A percentile compares a stretch with the other conserved stretches of the same genome.
These are phyloP conservation scores for Cenchrus fungigraminus DNA, from an alignment of 176 grass and related monocot species.

Conservation along the genomic window DNA sequence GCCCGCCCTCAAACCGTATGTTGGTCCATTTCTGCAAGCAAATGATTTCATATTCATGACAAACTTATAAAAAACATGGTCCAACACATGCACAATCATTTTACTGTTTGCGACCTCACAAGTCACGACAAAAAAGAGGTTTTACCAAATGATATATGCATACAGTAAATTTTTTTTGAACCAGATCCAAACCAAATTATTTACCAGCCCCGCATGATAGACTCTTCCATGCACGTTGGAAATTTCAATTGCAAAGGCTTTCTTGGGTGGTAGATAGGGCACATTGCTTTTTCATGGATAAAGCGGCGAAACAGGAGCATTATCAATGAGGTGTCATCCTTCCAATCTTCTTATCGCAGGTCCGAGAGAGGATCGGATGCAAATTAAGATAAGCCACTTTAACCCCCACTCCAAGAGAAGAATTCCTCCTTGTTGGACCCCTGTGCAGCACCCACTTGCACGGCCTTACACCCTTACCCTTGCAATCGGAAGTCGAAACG, in stretches of 20 bases:
- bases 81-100: conserved; percentile 1
- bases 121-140: conserved; percentile 28
- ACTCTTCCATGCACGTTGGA: conserved; percentile 17
- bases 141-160: not conserved
- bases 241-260: conserved; percentile 23
- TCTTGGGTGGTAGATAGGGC: conserved; percentile 15
- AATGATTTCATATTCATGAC: conserved; percentile 23
- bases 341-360: conserved; percentile 16
- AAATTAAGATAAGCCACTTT: conserved; percentile 50
- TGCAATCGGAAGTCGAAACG: conserved; percentile 7
- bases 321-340: conserved; percentile 23
- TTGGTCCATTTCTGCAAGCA: conserved; percentile 55
- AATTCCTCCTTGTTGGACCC: conserved; percentile 18
- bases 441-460: not conserved
- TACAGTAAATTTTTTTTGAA: not conserved
- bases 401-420: conserved; percentile 36
- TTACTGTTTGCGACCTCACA: not conserved
- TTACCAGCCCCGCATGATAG: conserved; percentile 21
- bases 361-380: conserved; percentile 50
- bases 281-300: conserved; percentile 39
- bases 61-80: conserved; percentile 16
- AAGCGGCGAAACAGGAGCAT: conserved; percentile 37
- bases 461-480: not conserved
- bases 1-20: conserved; percentile 20
- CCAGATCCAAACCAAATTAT: conserved; percentile 27